Evolutionary conservation across 2,329 filamentous ascomycete genomes (phyloP).

Genomic region (Fusarium agapanthi): DNA sequence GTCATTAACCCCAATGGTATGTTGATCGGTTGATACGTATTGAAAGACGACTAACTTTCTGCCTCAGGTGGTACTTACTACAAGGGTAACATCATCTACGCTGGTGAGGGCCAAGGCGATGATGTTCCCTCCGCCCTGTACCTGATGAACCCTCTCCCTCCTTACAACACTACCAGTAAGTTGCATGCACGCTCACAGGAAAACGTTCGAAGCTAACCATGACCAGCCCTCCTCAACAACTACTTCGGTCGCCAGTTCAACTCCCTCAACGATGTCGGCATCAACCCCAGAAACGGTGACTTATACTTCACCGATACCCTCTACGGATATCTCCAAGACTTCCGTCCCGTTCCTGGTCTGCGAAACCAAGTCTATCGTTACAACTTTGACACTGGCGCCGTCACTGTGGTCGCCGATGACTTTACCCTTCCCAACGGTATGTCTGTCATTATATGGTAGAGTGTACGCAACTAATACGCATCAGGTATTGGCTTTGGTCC

Average conservation of each 20-base stretch:
- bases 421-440: conserved; percentile 64
- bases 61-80: conserved; percentile 58
- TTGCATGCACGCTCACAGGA: accelerated
- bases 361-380: conserved; percentile 68
- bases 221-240: conserved; percentile 61
- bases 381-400: conserved; percentile 58
- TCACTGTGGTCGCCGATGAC: conserved; percentile 65
- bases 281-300: conserved; percentile 62
- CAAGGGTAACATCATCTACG: conserved; percentile 58
- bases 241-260: conserved; percentile 68
- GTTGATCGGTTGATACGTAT: not conserved
- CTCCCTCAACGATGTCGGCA: conserved; percentile 65
- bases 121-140: conserved; percentile 39
- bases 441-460: accelerated
- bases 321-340: conserved; percentile 68
- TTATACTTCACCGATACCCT: conserved; percentile 71
- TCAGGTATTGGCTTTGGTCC: conserved; percentile 64
- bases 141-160: conserved; percentile 44
- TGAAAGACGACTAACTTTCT: not conserved
- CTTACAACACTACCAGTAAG: conserved; percentile 60
- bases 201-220: not conserved
- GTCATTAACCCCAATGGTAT: conserved; percentile 60
- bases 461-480: accelerated
- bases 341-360: conserved; percentile 61
- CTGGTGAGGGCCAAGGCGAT: conserved; percentile 59